phyloP scores from a whole-genome alignment of 371 early-diverging fungal genomes.

The Entomophthora muscae region DNA sequence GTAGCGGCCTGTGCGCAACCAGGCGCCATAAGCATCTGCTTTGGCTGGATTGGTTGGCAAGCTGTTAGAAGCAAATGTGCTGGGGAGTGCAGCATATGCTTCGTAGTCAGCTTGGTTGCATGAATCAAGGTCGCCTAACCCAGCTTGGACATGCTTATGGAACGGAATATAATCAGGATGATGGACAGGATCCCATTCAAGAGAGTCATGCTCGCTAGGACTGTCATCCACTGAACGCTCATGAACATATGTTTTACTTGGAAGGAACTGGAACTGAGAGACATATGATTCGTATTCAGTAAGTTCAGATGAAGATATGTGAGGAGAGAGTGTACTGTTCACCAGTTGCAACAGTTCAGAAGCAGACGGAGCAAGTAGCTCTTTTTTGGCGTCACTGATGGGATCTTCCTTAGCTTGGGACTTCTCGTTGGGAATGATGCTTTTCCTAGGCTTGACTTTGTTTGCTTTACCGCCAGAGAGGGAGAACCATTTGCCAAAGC shows the following conservation, averaged over 20 bases:
- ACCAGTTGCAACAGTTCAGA: background rate
- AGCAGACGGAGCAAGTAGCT: background rate
- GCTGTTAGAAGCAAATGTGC: background rate
- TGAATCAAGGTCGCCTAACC: background rate
- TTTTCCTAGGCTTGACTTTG: background rate
- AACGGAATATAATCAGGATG: background rate
- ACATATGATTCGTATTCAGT: background rate
- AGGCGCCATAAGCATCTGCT: background rate
- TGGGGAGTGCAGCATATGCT: background rate
- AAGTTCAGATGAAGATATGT: background rate
- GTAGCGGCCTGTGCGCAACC: background rate
- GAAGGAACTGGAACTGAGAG: background rate
- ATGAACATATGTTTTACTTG: too few relatives aligned
- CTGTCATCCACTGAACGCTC: too few relatives aligned
- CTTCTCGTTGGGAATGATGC: background rate
- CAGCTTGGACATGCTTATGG: background rate
- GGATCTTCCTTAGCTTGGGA: background rate
- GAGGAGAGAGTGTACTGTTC: background rate
- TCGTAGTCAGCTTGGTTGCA: background rate
- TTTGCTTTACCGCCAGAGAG: background rate
- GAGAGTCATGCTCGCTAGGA: background rate
- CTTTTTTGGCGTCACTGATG: background rate
- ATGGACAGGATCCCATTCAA: background rate
- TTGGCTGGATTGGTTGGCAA: background rate
- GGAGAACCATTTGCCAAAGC: constrained; percentile 4